phyloP scores from a whole-genome alignment of 768 basidiomycete genomes.

The Amanita brunnescens region DNA sequence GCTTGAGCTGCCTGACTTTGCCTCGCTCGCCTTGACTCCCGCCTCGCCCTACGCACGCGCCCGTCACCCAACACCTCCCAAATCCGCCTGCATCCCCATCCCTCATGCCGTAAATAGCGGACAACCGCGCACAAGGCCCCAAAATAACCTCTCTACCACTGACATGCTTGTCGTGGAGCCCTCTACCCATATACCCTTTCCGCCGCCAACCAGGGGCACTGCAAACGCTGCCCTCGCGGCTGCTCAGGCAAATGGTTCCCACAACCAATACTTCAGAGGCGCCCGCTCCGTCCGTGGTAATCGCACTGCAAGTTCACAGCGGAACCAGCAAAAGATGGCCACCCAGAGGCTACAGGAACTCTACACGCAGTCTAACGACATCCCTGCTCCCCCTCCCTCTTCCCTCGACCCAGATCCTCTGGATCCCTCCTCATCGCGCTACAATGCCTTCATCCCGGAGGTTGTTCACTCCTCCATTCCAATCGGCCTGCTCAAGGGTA shows the following conservation, averaged over 20 bases:
- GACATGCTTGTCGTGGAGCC: conserved; percentile 19
- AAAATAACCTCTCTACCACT: conserved; percentile 21
- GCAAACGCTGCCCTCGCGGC: conserved; percentile 22
- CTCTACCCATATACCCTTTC: conserved; percentile 5
- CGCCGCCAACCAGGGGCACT: conserved; percentile 15
- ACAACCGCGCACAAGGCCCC: conserved; percentile 10
- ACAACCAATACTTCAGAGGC: background rate
- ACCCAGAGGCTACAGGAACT: conserved; percentile 36
- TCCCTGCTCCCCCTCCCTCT: conserved; percentile 12
- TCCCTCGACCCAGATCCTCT: conserved; percentile 14
- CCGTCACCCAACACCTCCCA: conserved; percentile 16
- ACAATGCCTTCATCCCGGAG: conserved; percentile 41
- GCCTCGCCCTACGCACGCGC: conserved; percentile 6
- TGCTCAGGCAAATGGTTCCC: conserved; percentile 20
- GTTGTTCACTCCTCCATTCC: conserved; percentile 59
- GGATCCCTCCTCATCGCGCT: conserved; percentile 12
- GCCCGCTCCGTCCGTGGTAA: background rate
- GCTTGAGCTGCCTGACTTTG: conserved; percentile 69
- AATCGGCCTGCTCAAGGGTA: conserved; percentile 33
- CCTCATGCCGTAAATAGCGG: conserved; percentile 13
- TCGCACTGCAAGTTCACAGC: conserved; percentile 23
- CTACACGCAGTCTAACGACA: conserved; percentile 24
- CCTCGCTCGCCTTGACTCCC: conserved; percentile 23
- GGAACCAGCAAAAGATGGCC: conserved; percentile 21
- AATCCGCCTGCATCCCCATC: conserved; percentile 32